Percentiles rank a stretch among this genome's conserved stretches.
Conservation (phyloP, 2,329 filamentous ascomycete species). For the Colletotrichum tofieldiae region DNA sequence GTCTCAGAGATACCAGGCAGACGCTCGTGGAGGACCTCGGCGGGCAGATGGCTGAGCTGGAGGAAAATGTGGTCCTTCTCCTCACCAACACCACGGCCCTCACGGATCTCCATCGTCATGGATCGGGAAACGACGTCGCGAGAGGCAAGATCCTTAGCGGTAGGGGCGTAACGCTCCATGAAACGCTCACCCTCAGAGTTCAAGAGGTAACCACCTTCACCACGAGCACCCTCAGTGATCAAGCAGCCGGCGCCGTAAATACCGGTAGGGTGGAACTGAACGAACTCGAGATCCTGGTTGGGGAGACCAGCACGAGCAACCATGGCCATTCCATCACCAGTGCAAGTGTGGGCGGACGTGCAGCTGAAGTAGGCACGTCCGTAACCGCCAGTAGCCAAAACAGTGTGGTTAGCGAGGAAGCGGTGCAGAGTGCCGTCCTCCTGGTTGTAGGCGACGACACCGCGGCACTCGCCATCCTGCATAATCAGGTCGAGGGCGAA, state of each 20-base stretch:
- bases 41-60: constrained; percentile 93
- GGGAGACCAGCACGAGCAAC: constrained; percentile 96
- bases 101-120: constrained; percentile 98
- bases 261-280: constrained; percentile 99
- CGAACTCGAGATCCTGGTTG: constrained; percentile 99
- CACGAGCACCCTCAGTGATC: constrained; percentile 97
- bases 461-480: constrained; percentile 96
- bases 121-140: constrained; percentile 97
- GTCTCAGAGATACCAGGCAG: constrained; percentile 99
- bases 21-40: constrained; percentile 94
- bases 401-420: constrained; percentile 97
- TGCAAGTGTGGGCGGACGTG: constrained; percentile 98
- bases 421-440: constrained; percentile 98
- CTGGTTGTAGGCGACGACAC: constrained; percentile 98
- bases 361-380: constrained; percentile 98
- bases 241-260: constrained; percentile 98
- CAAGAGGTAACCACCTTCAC: constrained; percentile 97
- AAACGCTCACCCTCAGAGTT: constrained; percentile 99
- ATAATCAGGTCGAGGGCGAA: constrained; percentile 98
- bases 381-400: constrained; percentile 96
- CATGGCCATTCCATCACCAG: constrained; percentile 99
- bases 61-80: constrained; percentile 99
- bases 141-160: constrained; percentile 96
- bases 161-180: constrained; percentile 99
- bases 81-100: constrained; percentile 95